Conservation (phyloP, 768 basidiomycete genomes). For the Rhodotorula toruloides region DNA sequence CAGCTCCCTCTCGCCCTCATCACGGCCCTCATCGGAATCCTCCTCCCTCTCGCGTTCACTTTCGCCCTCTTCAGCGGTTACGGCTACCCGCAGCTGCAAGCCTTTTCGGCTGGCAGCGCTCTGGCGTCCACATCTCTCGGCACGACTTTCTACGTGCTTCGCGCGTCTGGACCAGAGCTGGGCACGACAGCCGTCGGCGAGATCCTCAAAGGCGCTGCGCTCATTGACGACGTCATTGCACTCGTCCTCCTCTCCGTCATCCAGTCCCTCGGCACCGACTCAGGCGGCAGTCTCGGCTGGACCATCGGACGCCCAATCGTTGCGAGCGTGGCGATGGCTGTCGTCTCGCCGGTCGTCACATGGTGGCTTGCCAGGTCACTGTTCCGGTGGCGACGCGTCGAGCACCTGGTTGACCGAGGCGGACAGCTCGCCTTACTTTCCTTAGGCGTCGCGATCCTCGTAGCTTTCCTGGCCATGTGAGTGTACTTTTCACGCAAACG, state of each 20-base stretch:
- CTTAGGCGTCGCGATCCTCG: conserved; percentile 14
- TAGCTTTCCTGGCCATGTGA: conserved; percentile 31
- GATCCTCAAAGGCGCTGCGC: conserved; percentile 59
- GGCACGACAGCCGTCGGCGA: conserved; percentile 56
- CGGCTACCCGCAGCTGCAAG: conserved; percentile 43
- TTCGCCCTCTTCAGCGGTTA: conserved; percentile 47
- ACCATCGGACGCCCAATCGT: conserved; percentile 57
- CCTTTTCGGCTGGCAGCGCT: conserved; percentile 61
- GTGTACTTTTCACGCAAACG: not conserved
- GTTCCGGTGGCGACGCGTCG: conserved; percentile 3
- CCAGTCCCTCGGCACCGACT: conserved; percentile 33
- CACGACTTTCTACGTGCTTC: conserved; percentile 61
- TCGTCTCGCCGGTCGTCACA: conserved; percentile 49
- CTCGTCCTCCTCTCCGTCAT: conserved; percentile 60
- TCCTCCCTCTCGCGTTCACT: conserved; percentile 54
- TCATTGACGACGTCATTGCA: conserved; percentile 63
- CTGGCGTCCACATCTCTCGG: conserved; percentile 63
- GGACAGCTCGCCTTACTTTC: conserved; percentile 2
- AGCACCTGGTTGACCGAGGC: not conserved
- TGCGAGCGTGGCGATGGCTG: conserved; percentile 55
- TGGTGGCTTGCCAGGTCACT: conserved; percentile 42
- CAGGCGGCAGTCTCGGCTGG: conserved; percentile 35
- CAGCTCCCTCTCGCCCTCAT: conserved; percentile 54
- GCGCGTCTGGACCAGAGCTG: conserved; percentile 44
- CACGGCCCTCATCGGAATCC: conserved; percentile 45